Conservation (phyloP, 1,284 basidiomycete genomes). For the Melampsora abietis-canadensis region DNA sequence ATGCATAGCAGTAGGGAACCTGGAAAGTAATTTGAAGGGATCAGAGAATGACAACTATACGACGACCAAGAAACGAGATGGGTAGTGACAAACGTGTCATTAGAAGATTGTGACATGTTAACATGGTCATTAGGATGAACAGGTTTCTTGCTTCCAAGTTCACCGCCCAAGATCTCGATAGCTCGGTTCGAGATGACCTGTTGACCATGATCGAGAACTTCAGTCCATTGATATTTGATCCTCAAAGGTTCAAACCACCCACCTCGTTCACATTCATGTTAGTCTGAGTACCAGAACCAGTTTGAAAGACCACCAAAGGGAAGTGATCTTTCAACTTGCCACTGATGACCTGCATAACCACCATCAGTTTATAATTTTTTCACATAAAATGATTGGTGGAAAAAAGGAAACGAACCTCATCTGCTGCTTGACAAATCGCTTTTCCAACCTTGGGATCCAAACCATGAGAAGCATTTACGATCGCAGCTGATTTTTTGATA, state of each 20-base stretch:
- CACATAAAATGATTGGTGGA: background rate
- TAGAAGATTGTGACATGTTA: conserved; percentile 98
- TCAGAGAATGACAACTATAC: no score
- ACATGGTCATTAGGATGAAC: conserved; percentile 99
- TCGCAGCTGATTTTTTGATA: conserved; percentile 92
- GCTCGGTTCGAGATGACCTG: conserved; percentile 97
- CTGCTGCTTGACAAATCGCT: conserved; percentile 88
- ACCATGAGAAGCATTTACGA: conserved; percentile 86
- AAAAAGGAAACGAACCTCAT: conserved; percentile 64
- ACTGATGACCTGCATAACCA: conserved; percentile 71
- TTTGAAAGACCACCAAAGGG: conserved; percentile 98
- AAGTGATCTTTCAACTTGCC: conserved; percentile 93
- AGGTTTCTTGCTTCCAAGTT: conserved; percentile 92
- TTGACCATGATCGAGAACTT: background rate
- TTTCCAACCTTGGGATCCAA: conserved; percentile 82
- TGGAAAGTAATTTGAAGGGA: conserved; percentile 51
- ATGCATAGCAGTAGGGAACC: conserved; percentile 99
- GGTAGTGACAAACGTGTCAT: conserved; percentile 71
- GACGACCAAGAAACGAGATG: background rate
- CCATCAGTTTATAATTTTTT: background rate
- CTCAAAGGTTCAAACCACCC: conserved; percentile 15
- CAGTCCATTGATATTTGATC: background rate
- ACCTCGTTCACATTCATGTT: conserved; percentile 99
- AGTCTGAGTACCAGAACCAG: conserved; percentile 96
- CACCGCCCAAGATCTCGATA: conserved; percentile 92